Conservation (phyloP, 2,329 filamentous ascomycete species). For the Fonsecaea multimorphosa region DNA sequence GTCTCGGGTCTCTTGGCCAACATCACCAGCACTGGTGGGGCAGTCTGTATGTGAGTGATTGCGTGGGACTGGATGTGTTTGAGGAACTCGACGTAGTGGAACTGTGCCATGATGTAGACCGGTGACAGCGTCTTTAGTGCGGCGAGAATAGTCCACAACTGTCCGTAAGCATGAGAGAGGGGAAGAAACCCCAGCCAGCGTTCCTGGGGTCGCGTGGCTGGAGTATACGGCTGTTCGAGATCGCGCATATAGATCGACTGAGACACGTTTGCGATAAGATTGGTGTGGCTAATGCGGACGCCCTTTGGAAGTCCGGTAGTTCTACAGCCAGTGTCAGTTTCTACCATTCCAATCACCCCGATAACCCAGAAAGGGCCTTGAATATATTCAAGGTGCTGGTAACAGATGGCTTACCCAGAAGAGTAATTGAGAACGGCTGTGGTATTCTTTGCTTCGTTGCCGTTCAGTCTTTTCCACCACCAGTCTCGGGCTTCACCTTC, state of each 20-base stretch:
- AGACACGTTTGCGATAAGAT: constrained; percentile 62
- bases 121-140: constrained; percentile 66
- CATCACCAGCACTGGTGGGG: constrained; percentile 65
- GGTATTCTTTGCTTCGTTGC: neutral
- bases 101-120: constrained; percentile 68
- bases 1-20: constrained; percentile 63
- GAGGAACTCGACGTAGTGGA: constrained; percentile 63
- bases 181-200: constrained; percentile 55
- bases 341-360: too few species aligned
- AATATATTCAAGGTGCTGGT: neutral
- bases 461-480: constrained; percentile 10
- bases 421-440: constrained; percentile 8
- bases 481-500: constrained; percentile 33
- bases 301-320: constrained; percentile 60
- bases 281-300: constrained; percentile 57
- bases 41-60: constrained; percentile 63
- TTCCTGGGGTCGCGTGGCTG: constrained; percentile 56
- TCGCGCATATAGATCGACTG: constrained; percentile 62
- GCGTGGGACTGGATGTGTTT: constrained; percentile 56
- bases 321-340: constrained; percentile 32
- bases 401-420: constrained; percentile 52
- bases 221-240: constrained; percentile 48
- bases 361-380: too few species aligned
- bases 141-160: constrained; percentile 58
- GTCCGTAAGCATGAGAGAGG: constrained; percentile 54